Percentiles rank a stretch among this genome's conserved stretches.
These are phyloP conservation scores for Chaetothyriales sp. DNA, from an alignment of 2,329 filamentous ascomycete species.

Conservation along the genomic window DNA sequence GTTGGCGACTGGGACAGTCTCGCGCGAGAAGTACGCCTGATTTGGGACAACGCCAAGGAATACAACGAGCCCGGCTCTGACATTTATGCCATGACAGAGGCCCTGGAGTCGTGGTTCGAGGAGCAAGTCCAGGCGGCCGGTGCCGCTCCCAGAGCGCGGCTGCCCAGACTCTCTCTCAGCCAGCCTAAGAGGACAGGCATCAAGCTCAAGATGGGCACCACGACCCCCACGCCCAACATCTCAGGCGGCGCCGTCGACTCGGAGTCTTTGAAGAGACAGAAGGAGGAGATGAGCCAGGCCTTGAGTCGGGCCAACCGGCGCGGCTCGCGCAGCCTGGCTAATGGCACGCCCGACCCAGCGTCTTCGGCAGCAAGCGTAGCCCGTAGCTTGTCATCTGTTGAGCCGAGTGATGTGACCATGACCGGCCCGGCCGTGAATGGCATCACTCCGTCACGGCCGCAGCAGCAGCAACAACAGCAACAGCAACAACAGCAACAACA, in stretches of 20 bases:
- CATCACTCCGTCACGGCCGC: slow-evolving; percentile 2
- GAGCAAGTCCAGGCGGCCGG: slow-evolving; percentile 55
- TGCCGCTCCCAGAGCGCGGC: slow-evolving; percentile 53
- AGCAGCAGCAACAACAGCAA: not conserved
- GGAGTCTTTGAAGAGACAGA: slow-evolving; percentile 40
- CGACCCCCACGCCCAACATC: slow-evolving; percentile 44
- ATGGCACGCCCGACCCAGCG: slow-evolving; percentile 1
- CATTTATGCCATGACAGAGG: slow-evolving; percentile 61
- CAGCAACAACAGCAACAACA: not conserved
- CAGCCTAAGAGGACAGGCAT: slow-evolving; percentile 32
- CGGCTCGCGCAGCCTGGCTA: slow-evolving; percentile 2
- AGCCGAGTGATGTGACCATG: slow-evolving; percentile 10
- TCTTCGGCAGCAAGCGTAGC: slow-evolving; percentile 10
- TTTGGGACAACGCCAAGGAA: slow-evolving; percentile 77
- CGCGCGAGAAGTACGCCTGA: slow-evolving; percentile 62
- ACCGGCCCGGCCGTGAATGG: slow-evolving; percentile 7
- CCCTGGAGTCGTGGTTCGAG: slow-evolving; percentile 47
- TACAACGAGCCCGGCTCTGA: slow-evolving; percentile 90
- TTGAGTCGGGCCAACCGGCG: slow-evolving; percentile 11
- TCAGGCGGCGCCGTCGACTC: slow-evolving; percentile 41
- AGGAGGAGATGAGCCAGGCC: slow-evolving; percentile 35
- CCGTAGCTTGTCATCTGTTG: slow-evolving; percentile 13
- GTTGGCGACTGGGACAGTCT: slow-evolving; percentile 75
- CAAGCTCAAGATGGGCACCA: slow-evolving; percentile 66
- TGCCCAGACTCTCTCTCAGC: slow-evolving; percentile 50